These are phyloP conservation scores for Sugiyamaella floridensis DNA, from an alignment of 805 yeast species.

Conservation along the genomic window DNA sequence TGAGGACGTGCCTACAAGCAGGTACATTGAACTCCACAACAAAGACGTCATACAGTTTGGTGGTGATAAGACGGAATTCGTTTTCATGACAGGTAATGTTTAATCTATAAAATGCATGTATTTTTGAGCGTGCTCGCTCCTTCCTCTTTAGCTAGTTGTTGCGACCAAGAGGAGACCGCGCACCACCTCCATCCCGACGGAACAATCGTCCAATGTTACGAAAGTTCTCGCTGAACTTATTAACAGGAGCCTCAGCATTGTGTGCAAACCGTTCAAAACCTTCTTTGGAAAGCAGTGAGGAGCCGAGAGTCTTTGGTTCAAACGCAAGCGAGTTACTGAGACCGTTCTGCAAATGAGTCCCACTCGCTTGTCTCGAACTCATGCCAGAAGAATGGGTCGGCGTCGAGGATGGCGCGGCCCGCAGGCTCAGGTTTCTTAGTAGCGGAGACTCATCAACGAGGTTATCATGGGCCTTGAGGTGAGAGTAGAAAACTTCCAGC, in stretches of 20 bases:
- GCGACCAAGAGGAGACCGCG: not conserved
- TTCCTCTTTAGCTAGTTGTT: not conserved
- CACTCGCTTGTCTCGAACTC: not conserved
- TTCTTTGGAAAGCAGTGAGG: constrained; percentile 15
- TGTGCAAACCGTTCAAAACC: constrained; percentile 27
- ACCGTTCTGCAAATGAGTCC: constrained; percentile 5
- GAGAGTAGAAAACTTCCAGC: constrained; percentile 36
- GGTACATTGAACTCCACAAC: constrained; percentile 38
- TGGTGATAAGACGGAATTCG: constrained; percentile 9
- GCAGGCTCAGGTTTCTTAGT: constrained; percentile 8
- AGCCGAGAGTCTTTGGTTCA: constrained; percentile 7
- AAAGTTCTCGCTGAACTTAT: constrained; percentile 58
- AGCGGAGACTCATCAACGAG: constrained; percentile 27
- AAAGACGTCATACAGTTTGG: constrained; percentile 40
- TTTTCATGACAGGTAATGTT: constrained; percentile 7
- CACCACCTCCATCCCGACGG: constrained; percentile 32
- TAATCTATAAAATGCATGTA: not conserved
- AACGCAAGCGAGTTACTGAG: not conserved
- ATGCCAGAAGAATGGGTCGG: not conserved
- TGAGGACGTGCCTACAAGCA: constrained; percentile 33
- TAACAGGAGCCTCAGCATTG: constrained; percentile 56
- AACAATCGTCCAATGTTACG: constrained; percentile 53
- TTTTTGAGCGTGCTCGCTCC: no score
- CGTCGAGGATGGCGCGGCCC: not conserved
- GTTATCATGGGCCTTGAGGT: constrained; percentile 32